A percentile compares a stretch with the other conserved stretches of the same genome.
These are phyloP conservation scores for Candida ovalis DNA, from an alignment of 805 yeast species.

Conservation along the genomic window DNA sequence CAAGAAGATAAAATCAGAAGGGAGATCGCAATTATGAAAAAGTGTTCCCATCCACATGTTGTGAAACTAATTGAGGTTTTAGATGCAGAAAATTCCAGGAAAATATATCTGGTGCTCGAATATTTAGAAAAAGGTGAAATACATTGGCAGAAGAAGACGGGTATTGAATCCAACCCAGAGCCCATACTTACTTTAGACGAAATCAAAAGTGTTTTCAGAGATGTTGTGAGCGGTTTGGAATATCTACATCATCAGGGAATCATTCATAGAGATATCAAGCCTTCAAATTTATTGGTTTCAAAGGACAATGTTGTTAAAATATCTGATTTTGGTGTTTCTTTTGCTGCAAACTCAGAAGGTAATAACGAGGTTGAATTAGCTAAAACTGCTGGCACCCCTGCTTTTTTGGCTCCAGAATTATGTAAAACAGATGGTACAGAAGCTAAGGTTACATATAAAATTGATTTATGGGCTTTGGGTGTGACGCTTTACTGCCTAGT, in stretches of 20 bases:
- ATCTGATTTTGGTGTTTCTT: slow-evolving; percentile 95
- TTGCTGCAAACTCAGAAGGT: slow-evolving; percentile 51
- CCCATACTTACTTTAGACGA: slow-evolving; percentile 68
- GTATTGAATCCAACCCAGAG: slow-evolving; percentile 29
- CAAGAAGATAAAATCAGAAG: slow-evolving; percentile 74
- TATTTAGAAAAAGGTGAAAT: slow-evolving; percentile 90
- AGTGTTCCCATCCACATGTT: slow-evolving; percentile 89
- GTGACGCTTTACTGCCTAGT: slow-evolving; percentile 84
- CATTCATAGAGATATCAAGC: slow-evolving; percentile 93
- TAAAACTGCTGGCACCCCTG: slow-evolving; percentile 97
- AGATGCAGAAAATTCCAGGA: slow-evolving; percentile 78
- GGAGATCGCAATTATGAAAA: slow-evolving; percentile 91
- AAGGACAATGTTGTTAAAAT: slow-evolving; percentile 76
- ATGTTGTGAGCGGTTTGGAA: slow-evolving; percentile 83
- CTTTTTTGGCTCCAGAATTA: slow-evolving; percentile 92
- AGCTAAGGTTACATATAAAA: slow-evolving; percentile 68
- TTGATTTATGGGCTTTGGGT: slow-evolving; percentile 98
- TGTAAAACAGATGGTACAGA: slow-evolving; percentile 55
- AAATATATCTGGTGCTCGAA: slow-evolving; percentile 86
- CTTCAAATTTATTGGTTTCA: slow-evolving; percentile 80
- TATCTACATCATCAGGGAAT: slow-evolving; percentile 88
- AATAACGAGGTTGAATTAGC: slow-evolving; percentile 76
- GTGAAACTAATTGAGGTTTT: slow-evolving; percentile 81
- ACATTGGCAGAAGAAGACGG: slow-evolving; percentile 59
- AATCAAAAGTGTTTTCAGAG: slow-evolving; percentile 71